phyloP scores from a whole-genome alignment of 768 basidiomycete species.

The Brasilioporus rufonigricans region DNA sequence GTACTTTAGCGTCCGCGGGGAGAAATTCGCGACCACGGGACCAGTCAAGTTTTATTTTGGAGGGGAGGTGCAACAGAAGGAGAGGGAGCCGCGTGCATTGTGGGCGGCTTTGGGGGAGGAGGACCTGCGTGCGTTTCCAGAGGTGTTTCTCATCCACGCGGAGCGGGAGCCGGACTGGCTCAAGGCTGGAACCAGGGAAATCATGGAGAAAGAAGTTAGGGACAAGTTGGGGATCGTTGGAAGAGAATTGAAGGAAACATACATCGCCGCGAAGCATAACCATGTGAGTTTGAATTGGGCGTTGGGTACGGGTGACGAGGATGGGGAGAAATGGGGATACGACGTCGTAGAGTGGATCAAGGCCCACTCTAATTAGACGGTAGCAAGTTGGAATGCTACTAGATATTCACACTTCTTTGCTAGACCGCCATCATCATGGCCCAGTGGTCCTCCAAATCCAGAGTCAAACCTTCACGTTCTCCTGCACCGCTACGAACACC shows the following conservation, averaged over 20 bases:
- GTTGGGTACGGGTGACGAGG: conserved; percentile 49
- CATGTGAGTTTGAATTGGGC: conserved; percentile 57
- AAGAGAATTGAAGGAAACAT: conserved; percentile 20
- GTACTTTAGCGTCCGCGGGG: conserved; percentile 31
- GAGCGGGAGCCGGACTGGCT: conserved; percentile 55
- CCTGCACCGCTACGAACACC: conserved; percentile 34
- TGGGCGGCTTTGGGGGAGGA: conserved; percentile 36
- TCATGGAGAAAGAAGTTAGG: conserved; percentile 41
- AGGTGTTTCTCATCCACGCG: conserved; percentile 45
- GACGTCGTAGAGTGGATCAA: conserved; percentile 40
- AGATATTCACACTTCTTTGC: background rate
- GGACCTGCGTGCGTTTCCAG: conserved; percentile 41
- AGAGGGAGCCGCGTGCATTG: conserved; percentile 42
- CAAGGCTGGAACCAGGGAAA: conserved; percentile 29
- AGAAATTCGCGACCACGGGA: conserved; percentile 23
- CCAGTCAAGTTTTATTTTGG: conserved; percentile 29
- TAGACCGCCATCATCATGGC: conserved; percentile 3
- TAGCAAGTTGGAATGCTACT: conserved; percentile 5
- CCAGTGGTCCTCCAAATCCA: conserved; percentile 17
- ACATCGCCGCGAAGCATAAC: conserved; percentile 54
- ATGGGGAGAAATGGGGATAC: conserved; percentile 63
- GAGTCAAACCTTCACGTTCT: conserved; percentile 39
- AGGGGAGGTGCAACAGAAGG: conserved; percentile 42
- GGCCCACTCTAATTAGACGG: conserved; percentile 10
- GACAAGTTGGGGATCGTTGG: conserved; percentile 32